phyloP scores from a whole-genome alignment of 2,329 filamentous ascomycete species.

The Trichophyton rubrum region DNA sequence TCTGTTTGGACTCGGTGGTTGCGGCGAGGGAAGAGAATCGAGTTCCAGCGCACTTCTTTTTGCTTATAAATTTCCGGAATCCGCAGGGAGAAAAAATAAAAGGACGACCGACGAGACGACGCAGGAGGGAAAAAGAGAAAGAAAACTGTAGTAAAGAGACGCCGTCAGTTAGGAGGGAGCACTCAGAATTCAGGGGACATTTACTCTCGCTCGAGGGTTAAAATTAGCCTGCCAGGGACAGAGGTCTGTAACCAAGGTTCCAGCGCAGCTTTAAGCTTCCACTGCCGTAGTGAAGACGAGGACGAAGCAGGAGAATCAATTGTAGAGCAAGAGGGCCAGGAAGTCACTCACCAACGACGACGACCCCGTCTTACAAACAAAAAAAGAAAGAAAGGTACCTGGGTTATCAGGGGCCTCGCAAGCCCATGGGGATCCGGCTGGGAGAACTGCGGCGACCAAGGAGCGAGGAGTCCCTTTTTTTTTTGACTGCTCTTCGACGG shows the following conservation, averaged over 20 bases:
- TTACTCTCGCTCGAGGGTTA: too few relatives aligned
- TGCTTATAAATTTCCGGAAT: neutral
- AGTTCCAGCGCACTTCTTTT: neutral
- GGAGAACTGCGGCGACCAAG: neutral
- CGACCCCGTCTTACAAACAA: neutral
- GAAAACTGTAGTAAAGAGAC: neutral
- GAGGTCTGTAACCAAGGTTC: neutral
- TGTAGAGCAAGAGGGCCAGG: conserved; percentile 14
- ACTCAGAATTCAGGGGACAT: too few relatives aligned
- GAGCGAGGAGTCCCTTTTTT: conserved; percentile 9
- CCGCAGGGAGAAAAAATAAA: neutral
- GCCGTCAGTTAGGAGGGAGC: neutral
- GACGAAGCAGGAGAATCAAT: conserved; percentile 18
- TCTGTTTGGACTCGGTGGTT: too few relatives aligned
- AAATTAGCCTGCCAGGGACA: neutral
- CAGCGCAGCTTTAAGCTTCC: neutral
- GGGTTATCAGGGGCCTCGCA: neutral
- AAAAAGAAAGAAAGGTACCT: conserved; percentile 4
- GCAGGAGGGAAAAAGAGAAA: too few relatives aligned
- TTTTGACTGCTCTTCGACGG: conserved; percentile 4
- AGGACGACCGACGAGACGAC: neutral
- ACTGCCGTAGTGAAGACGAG: conserved; percentile 5
- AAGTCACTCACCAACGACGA: neutral
- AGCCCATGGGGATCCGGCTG: neutral
- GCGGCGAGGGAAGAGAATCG: neutral